Conservation (phyloP, 2,329 filamentous ascomycete species). For the Apiospora hydei region DNA sequence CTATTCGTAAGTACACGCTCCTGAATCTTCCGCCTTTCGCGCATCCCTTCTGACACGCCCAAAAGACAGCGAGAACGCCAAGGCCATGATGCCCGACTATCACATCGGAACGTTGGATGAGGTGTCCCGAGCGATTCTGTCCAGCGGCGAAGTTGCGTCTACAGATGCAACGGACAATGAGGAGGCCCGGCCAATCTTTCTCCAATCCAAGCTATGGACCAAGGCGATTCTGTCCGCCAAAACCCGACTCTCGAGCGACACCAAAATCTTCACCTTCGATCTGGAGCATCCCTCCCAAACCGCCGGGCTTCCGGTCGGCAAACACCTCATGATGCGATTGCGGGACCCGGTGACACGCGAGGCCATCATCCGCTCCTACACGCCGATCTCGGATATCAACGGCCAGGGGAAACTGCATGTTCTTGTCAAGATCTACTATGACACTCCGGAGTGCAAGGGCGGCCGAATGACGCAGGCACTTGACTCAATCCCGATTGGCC, state of each 20-base stretch:
- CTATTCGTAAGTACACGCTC: slow-evolving; percentile 73
- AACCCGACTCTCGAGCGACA: slow-evolving; percentile 76
- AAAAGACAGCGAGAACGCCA: slow-evolving; percentile 88
- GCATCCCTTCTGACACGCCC: slow-evolving; percentile 36
- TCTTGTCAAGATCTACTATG: slow-evolving; percentile 83
- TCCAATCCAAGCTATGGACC: slow-evolving; percentile 76
- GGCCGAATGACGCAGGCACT: slow-evolving; percentile 86
- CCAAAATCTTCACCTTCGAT: slow-evolving; percentile 80
- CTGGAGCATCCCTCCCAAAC: slow-evolving; percentile 75
- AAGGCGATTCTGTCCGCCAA: slow-evolving; percentile 75
- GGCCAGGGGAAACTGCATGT: slow-evolving; percentile 73
- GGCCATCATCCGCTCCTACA: slow-evolving; percentile 85
- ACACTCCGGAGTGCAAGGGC: slow-evolving; percentile 62
- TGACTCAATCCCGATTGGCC: slow-evolving; percentile 74
- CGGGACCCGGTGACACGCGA: slow-evolving; percentile 74
- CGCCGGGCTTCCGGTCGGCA: slow-evolving; percentile 81
- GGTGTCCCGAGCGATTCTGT: slow-evolving; percentile 61
- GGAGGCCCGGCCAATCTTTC: slow-evolving; percentile 66
- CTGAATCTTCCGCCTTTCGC: neutral
- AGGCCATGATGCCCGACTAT: slow-evolving; percentile 85
- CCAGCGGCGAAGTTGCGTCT: slow-evolving; percentile 42
- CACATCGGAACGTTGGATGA: slow-evolving; percentile 82
- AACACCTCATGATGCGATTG: slow-evolving; percentile 86
- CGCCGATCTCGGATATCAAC: slow-evolving; percentile 73
- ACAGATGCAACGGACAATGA: slow-evolving; percentile 43